Base-by-base conservation (phyloP, 2,329 filamentous ascomycete genomes). In the Microthyrium microscopicum region DNA sequence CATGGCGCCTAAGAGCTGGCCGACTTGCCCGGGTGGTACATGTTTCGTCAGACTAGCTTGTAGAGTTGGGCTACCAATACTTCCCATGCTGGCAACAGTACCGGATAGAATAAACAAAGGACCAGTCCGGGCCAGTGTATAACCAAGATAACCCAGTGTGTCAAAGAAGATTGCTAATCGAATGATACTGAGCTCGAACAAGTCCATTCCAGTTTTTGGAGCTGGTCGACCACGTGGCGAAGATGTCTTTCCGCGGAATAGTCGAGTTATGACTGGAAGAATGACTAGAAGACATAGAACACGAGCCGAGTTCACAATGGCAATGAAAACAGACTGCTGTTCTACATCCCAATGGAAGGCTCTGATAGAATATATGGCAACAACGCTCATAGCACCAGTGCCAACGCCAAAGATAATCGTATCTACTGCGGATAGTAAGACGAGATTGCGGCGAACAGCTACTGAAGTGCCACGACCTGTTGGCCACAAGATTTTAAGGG, bases 41-140 rank as follows among this genome's bases (percentile, higher is more conserved):
- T 95, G 89, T 51, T 94, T 95, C 15, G 84, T 94, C 32, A 94
- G 60, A 1, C 78, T 70, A 2, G 80, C 77, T 48, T 92, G 83
- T 31, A 92, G 64, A 0, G 81, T 89, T 1, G 89, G 85, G 22
- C 77, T 77, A 1, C 78, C 85, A 29, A 95, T 74, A 1, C 85
- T 85, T 17, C 87, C 87, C 25, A 91, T 57, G 0, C 82, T 68
- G 2, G 82, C 77, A 13, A 85, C 45, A 28, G 81, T 61, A 30
- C 82, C 87, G 13, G 74, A 77, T 1, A 72, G 40, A 3, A 81
- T 66, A 52, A 94, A 89, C 1, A 80, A 42, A 0, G 60, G 54
- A 3, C 72, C 67, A 1, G 61, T 66, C 1, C 68, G 66, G 0
- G 73, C 68, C 29, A 84, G 53, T 0, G 77, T 61, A 48, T 85